Base-by-base conservation (phyloP, 176 grass and related monocot genomes). In the Saccharum officinarum region DNA sequence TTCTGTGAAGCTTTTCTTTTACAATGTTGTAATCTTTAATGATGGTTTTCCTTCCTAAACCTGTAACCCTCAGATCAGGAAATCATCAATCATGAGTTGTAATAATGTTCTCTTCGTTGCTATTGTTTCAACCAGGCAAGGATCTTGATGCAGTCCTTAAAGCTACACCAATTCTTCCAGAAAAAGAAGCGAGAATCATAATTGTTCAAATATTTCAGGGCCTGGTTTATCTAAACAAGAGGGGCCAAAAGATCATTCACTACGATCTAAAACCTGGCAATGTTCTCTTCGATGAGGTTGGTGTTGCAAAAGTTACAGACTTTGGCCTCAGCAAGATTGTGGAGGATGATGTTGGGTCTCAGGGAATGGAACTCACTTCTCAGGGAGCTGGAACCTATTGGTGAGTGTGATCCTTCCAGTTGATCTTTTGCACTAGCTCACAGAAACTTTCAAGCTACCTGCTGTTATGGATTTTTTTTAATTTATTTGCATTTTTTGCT, bases 281-380 rank as follows among this genome's bases (percentile, higher is more conserved):
- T 80, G 97, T 99, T 83, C 88, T 99, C 61, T 99, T 99, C 15
- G 97, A 99, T 80, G 97, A 96, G 61, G 84, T 99, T 83, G 94
- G 97, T 77, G 91, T 94, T 60, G 82, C 94, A 82, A 99, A 99
- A 91, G 94, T 99, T 59, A 99, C 97, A 49, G 97, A 99, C 88
- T 99, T 99, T 91, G 97, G 97, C 55, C 94, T 99, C 65, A 99
- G 97, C 91, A 99, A 99, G 86, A 99, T 99, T 82, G 97, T 99
- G 75, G 97, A 99, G 77, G 81, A 99, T 89, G 97, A 99, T 90
- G 97, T 97, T 85, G 97, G 97, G 20, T 99, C 97, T 90, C 94
- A 97, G 82, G 97, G 97, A 84, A 97, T 99, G 97, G 97, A 97
- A 86, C 90, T 99, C 11, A 99, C 97, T 78, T 99, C 97, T 67